Evolutionary conservation across 129 eudicot species (phyloP).

Genomic region (Tagetes patula): DNA sequence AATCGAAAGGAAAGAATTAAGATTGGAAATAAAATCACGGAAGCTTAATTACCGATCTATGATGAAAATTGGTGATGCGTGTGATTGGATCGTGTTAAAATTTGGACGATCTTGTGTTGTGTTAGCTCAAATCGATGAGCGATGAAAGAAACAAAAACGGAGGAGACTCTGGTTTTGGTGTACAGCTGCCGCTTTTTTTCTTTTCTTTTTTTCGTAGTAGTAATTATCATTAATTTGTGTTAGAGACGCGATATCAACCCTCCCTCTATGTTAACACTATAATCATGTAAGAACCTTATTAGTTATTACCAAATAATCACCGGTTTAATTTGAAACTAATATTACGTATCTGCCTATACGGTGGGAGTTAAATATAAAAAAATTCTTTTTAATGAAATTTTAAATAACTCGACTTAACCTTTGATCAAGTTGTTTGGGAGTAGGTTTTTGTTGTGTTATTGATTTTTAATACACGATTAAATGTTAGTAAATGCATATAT

Average conservation of each 20-base stretch:
- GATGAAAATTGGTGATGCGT: constrained; percentile 33
- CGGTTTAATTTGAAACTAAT: no score
- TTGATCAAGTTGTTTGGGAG: constrained; percentile 12
- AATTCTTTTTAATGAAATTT: no score
- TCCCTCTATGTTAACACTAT: no score
- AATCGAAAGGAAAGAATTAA: constrained; percentile 12
- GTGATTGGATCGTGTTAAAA: constrained; percentile 46
- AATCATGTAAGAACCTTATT: no score
- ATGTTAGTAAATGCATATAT: constrained; percentile 14
- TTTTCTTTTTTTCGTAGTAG: not conserved
- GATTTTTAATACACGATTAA: not conserved
- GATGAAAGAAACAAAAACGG: constrained; percentile 43
- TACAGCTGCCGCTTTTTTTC: constrained; percentile 85
- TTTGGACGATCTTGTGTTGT: constrained; percentile 46
- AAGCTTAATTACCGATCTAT: constrained; percentile 38
- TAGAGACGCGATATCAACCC: no score
- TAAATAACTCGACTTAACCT: no score
- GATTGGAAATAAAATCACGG: constrained; percentile 5
- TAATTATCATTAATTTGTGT: not conserved
- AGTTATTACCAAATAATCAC: no score
- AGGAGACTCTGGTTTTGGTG: constrained; percentile 65
- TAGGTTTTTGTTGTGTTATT: constrained; percentile 15
- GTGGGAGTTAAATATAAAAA: no score
- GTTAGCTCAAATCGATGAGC: constrained; percentile 68
- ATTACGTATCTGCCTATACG: no score